Evolutionary conservation across 371 early-diverging fungal species (phyloP).

Genomic region (Saksenaea vasiformis): DNA sequence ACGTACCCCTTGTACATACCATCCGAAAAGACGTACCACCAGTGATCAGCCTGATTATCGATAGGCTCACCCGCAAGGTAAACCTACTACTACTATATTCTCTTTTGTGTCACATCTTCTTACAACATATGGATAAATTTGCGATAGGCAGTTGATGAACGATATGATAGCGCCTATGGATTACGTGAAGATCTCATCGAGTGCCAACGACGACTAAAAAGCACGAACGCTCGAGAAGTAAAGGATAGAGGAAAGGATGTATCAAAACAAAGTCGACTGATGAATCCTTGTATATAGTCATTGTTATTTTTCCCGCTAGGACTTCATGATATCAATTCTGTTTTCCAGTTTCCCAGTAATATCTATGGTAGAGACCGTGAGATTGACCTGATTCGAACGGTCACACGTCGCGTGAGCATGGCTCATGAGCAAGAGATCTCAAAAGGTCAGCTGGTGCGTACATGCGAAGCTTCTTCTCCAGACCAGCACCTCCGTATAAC

Average conservation of each 20-base stretch:
- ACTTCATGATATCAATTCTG: conserved; percentile 39
- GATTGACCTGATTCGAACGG: conserved; percentile 28
- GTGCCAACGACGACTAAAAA: conserved; percentile 40
- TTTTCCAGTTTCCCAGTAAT: conserved; percentile 41
- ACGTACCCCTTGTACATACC: conserved; percentile 47
- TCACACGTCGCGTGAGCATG: conserved; percentile 25
- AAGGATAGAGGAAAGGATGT: not conserved
- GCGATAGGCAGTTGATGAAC: conserved; percentile 53
- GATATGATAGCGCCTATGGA: conserved; percentile 59
- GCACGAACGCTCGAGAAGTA: conserved; percentile 17
- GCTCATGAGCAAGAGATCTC: conserved; percentile 19
- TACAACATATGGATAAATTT: not conserved
- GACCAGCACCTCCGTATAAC: conserved; percentile 1
- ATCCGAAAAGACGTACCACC: conserved; percentile 55
- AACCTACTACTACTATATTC: not conserved
- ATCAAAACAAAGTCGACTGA: not conserved
- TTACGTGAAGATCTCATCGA: conserved; percentile 54
- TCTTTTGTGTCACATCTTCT: not conserved
- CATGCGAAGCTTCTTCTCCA: not conserved
- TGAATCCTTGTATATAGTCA: conserved; percentile 16
- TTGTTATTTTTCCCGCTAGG: conserved; percentile 42
- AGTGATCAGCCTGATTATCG: conserved; percentile 52
- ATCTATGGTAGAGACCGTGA: conserved; percentile 42
- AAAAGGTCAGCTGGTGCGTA: conserved; percentile 8
- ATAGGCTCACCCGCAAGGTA: conserved; percentile 61